Percentiles rank a stretch among this genome's conserved stretches.
Evolutionary conservation across 129 eudicot genomes (phyloP).

Genomic region (Dittrichia graveolens): DNA sequence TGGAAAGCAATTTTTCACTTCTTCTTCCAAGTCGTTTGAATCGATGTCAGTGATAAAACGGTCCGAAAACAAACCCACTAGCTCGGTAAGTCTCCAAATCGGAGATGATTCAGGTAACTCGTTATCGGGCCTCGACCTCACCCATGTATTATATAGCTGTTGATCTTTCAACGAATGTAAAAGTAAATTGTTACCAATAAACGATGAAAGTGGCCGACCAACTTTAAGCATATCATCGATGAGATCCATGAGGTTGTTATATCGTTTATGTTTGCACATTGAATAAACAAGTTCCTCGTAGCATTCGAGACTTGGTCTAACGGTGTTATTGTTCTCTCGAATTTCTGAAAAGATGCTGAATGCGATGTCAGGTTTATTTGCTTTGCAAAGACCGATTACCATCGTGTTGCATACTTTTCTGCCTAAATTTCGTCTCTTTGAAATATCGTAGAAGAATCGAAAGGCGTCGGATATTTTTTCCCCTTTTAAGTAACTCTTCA

Average conservation of each 20-base stretch:
- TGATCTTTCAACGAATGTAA: constrained; percentile 44
- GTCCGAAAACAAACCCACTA: constrained; percentile 60
- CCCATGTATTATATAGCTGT: constrained; percentile 55
- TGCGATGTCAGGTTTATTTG: constrained; percentile 51
- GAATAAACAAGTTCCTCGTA: constrained; percentile 68
- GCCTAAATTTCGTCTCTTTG: constrained; percentile 36
- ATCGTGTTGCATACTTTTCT: constrained; percentile 48
- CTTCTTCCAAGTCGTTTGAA: constrained; percentile 55
- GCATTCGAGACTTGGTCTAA: constrained; percentile 53
- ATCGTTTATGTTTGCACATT: constrained; percentile 42
- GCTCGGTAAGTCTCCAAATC: constrained; percentile 51
- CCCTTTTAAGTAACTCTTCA: constrained; percentile 54
- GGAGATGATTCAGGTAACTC: constrained; percentile 40
- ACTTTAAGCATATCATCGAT: constrained; percentile 47
- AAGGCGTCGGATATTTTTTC: constrained; percentile 51
- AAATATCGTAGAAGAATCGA: constrained; percentile 39
- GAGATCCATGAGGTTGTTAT: constrained; percentile 39
- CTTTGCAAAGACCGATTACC: constrained; percentile 69
- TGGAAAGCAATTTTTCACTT: constrained; percentile 52
- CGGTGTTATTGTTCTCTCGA: constrained; percentile 28
- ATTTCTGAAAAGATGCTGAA: constrained; percentile 42
- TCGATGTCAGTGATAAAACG: constrained; percentile 30
- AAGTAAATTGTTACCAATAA: constrained; percentile 68
- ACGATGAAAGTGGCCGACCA: constrained; percentile 65
- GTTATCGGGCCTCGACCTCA: constrained; percentile 26